A percentile compares a stretch with the other conserved stretches of the same genome.
phyloP scores from a whole-genome alignment of 1,139 yeast species.

The Debaryomycetaceae sp. region DNA sequence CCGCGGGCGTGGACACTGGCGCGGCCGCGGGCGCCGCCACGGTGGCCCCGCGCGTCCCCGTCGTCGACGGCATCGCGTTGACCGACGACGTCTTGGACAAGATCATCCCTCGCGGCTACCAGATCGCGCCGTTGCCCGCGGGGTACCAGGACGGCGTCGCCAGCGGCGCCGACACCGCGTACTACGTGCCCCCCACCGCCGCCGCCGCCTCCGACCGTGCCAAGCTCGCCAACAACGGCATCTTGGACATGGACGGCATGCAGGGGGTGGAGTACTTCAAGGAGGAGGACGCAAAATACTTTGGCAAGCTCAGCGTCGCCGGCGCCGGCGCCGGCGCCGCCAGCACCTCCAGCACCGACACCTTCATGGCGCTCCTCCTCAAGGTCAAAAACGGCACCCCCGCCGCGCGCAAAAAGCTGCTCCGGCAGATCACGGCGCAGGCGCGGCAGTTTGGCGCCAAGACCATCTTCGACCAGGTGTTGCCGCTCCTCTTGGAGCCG shows the following conservation, averaged over 20 bases:
- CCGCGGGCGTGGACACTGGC: neutral
- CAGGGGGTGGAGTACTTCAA: conserved; percentile 63
- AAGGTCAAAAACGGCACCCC: conserved; percentile 78
- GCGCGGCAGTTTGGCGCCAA: conserved; percentile 69
- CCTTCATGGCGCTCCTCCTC: conserved; percentile 60
- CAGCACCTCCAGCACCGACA: too few species aligned
- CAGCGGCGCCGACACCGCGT: conserved; percentile 19
- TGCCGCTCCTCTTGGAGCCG: conserved; percentile 74
- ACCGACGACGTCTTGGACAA: conserved; percentile 47
- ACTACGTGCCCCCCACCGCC: conserved; percentile 24
- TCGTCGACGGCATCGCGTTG: conserved; percentile 42
- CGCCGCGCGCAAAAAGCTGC: conserved; percentile 60
- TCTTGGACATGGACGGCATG: conserved; percentile 4
- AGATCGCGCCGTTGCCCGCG: conserved; percentile 43
- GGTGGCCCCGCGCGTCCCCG: conserved; percentile 7
- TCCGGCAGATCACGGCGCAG: conserved; percentile 62
- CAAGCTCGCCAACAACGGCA: conserved; percentile 4
- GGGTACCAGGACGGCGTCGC: conserved; percentile 35
- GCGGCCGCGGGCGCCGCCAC: conserved; percentile 5
- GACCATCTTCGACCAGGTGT: conserved; percentile 58
- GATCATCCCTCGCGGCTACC: conserved; percentile 54
- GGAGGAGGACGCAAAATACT: conserved; percentile 68
- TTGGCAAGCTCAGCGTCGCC: conserved; percentile 62
- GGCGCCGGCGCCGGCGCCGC: too few species aligned
- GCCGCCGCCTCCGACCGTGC: conserved; percentile 8